These are phyloP conservation scores for Huntiella bhutanensis DNA, from an alignment of 2,329 filamentous ascomycete species.

Conservation along the genomic window DNA sequence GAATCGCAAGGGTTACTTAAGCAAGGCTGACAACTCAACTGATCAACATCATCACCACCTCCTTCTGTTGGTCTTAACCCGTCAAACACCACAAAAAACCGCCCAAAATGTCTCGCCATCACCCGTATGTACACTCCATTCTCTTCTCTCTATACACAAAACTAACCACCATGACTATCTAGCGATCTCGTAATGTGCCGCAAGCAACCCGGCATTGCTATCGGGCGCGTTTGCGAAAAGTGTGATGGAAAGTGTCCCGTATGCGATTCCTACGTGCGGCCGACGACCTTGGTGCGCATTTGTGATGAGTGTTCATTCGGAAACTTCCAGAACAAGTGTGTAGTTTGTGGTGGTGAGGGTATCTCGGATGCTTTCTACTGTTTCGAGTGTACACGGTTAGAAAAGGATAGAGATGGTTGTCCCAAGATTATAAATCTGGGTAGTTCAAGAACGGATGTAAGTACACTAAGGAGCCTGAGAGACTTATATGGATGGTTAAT, in stretches of 20 bases:
- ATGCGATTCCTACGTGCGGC: constrained; percentile 96
- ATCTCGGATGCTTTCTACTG: constrained; percentile 99
- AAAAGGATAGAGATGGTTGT: constrained; percentile 94
- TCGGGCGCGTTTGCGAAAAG: constrained; percentile 98
- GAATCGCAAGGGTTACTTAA: background rate
- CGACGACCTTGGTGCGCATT: constrained; percentile 91
- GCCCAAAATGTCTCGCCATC: constrained; percentile 68
- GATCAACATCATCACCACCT: background rate
- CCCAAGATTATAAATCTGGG: constrained; percentile 99
- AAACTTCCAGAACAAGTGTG: constrained; percentile 99
- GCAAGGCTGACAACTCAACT: constrained; percentile 7
- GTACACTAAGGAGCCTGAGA: constrained; percentile 15
- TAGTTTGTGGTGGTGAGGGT: constrained; percentile 93
- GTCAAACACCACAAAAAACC: background rate
- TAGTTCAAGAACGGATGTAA: constrained; percentile 80
- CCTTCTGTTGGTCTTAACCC: background rate
- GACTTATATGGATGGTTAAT: background rate
- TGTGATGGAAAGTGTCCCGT: constrained; percentile 99
- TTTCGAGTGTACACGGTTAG: constrained; percentile 90
- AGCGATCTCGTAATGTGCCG: constrained; percentile 98
- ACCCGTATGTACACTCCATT: constrained; percentile 44
- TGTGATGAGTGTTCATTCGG: constrained; percentile 99
- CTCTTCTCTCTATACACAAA: background rate
- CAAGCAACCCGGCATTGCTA: constrained; percentile 92
- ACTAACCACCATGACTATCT: background rate